Base-by-base conservation (phyloP, 1,284 basidiomycete species). In the Leccinum holopus region DNA sequence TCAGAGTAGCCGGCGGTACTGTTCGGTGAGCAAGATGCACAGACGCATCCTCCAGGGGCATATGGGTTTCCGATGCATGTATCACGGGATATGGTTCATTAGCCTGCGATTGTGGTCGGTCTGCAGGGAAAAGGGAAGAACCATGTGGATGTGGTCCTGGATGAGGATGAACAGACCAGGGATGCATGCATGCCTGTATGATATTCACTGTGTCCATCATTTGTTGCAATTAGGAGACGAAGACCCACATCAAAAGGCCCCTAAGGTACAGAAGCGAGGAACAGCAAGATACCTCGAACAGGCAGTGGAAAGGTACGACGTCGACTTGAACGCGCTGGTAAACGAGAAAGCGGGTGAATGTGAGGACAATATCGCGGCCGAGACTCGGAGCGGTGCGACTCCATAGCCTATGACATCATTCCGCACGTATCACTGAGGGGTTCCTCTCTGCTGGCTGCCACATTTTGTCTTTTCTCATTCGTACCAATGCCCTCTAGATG, bases 371-470 rank as follows among this genome's bases (percentile, higher is more conserved):
- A 44, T 44, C 41, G n/a, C 41, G 41, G n/a, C n/a, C n/a, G 8
- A 8, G 39, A 35, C 35, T 35, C 39, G 16, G 16, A 41, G 61
- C 62, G 37, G 37, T 41, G 33, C 41, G 21, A 35, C 16, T 47
- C 44, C 18, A 47, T 47, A 21, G 18, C 41, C 25, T 60, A 62
- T 60, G 60, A 62, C 61, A 41, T 61, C 61, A 59, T 35, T 30
- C 12, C 4, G 16, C 33, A 14, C 11, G 21, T 3, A 10, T 18
- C 60, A 41, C n/a, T 57, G 47, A 18, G 53, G 12, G 30, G 12
- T 16, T 18, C 49, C 33, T 55, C 12, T 16, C 32, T 32, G 12
- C 25, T 30, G 49, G 11, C 18, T 21, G 47, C 11, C 11, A 12
- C 47, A 47, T 12, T 49, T 21, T 49, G 5, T 11, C 10, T 12